Percentiles rank a stretch among this genome's conserved stretches.
Evolutionary conservation across 2,329 filamentous ascomycete species (phyloP).

Genomic region (Hortaea sp.): DNA sequence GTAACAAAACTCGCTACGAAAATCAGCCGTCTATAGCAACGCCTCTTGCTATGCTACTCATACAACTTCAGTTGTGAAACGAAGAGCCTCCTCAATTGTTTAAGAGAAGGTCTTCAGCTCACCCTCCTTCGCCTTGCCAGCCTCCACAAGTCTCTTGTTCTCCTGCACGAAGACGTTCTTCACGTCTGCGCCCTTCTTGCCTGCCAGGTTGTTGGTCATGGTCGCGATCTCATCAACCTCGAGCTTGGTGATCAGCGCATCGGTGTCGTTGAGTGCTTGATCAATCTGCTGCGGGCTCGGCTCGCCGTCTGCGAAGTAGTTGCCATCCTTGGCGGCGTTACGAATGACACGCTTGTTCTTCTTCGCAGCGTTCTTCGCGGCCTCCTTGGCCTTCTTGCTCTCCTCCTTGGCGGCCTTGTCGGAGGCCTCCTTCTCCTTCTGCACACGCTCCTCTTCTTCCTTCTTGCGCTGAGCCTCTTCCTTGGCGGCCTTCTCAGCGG

Average conservation of each 20-base stretch:
- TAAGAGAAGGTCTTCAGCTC: conserved; percentile 55
- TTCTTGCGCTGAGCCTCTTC: conserved; percentile 80
- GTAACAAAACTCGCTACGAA: too few species aligned
- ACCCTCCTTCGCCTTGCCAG: conserved; percentile 76
- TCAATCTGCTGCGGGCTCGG: conserved; percentile 75
- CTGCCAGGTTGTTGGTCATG: conserved; percentile 69
- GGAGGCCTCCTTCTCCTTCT: conserved; percentile 74
- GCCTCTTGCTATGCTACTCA: background rate
- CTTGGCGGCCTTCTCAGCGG: conserved; percentile 73
- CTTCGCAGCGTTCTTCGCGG: conserved; percentile 96
- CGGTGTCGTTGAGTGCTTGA: conserved; percentile 71
- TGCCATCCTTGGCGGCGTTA: conserved; percentile 88
- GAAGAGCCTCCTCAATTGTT: background rate
- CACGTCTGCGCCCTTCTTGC: conserved; percentile 66
- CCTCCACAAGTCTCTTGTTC: conserved; percentile 64
- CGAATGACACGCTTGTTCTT: conserved; percentile 99
- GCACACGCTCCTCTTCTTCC: conserved; percentile 68
- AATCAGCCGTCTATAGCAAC: background rate
- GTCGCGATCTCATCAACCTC: conserved; percentile 83
- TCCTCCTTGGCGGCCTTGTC: conserved; percentile 77
- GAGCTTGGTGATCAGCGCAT: conserved; percentile 76
- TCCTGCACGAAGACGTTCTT: conserved; percentile 74
- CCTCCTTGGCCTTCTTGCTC: conserved; percentile 94
- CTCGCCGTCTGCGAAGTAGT: conserved; percentile 71
- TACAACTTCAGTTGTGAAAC: background rate